Evolutionary conservation across 345 rosid genomes (phyloP), one percentile per base, ranked within the genome.

Genomic region (Eucalyptus erythrocorys): DNA sequence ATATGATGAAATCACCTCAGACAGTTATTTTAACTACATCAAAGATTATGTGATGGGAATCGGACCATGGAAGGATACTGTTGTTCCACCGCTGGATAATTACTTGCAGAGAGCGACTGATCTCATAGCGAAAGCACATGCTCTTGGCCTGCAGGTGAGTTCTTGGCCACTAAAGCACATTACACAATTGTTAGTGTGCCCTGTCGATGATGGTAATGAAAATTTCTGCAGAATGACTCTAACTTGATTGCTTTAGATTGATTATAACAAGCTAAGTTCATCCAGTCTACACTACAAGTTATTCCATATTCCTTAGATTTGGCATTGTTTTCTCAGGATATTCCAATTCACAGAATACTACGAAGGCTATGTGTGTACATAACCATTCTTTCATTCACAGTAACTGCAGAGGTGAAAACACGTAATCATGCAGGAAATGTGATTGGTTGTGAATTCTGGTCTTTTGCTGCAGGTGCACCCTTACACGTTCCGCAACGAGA

Each of bases 1-100:
- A 16, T 93, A 90, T 51, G 80, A 88, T 85, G 92, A 91, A 86
- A 90, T 93, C 68, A 93, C 95, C 86, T 93, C 94, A 10, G 92
- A 93, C 89, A 53, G 82, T 37, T 91, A 91, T 85, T 87, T 91
- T 32, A 76, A 91, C 90, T 87, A 89, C 88, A 90, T 92, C 42
- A 93, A 91, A 87, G 89, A 93, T 13, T 88, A 93, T 30, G 93
- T 92, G 89, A 88, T 93, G 50, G 95, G 92, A 16, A 91, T 92
- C 40, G 93, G 95, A 59, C 94, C 93, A 5, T 92, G 94, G 92
- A 93, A 93, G 88, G 94, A 93, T 84, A 92, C 93, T 10, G 50
- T 93, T 10, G 92, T 93, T n/a, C 92, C 92, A 14, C 91, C 88
- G 2, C 76, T 2, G 32, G 43, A 90, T 30, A 90, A 92, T 79